These are phyloP conservation scores for Trichoderma asperelloides DNA, from an alignment of 495 filamentous ascomycete species.

Conservation along the genomic window DNA sequence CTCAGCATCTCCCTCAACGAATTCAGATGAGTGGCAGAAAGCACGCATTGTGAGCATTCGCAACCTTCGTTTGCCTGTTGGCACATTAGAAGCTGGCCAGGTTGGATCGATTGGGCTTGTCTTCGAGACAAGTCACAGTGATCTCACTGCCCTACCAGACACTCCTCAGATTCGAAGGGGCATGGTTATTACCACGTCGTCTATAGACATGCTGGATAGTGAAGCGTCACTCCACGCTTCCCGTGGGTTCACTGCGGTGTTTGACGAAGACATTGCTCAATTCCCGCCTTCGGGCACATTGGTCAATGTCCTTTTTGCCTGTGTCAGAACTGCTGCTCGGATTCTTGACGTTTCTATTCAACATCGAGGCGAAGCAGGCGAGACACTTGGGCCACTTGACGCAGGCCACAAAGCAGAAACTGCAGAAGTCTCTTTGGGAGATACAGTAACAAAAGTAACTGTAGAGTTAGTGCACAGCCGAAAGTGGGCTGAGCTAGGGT, in stretches of 20 bases:
- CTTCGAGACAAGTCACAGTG: conserved; percentile 30
- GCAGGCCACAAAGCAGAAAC: neutral
- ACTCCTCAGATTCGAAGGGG: conserved; percentile 63
- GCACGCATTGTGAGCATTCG: conserved; percentile 79
- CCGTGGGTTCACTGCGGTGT: conserved; percentile 43
- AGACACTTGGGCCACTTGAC: conserved; percentile 16
- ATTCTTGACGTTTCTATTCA: conserved; percentile 37
- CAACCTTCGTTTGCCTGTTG: conserved; percentile 77
- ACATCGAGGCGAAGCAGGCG: conserved; percentile 15
- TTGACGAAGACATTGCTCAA: conserved; percentile 30
- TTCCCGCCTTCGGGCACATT: conserved; percentile 40
- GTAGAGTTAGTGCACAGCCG: conserved; percentile 66
- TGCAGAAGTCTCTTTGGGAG: conserved; percentile 24
- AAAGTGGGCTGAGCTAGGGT: conserved; percentile 81
- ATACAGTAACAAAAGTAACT: conserved; percentile 51
- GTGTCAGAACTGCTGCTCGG: conserved; percentile 71
- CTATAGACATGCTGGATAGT: conserved; percentile 38
- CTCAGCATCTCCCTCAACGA: conserved; percentile 31
- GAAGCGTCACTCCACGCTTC: conserved; percentile 44
- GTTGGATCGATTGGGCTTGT: conserved; percentile 84
- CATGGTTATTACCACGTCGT: conserved; percentile 62
- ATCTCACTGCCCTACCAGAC: neutral
- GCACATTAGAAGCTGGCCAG: conserved; percentile 66
- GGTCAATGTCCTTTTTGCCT: conserved; percentile 77
- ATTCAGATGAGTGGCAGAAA: conserved; percentile 60